phyloP scores from a whole-genome alignment of 164 flowering plant genomes.

The Macadamia tetraphylla region DNA sequence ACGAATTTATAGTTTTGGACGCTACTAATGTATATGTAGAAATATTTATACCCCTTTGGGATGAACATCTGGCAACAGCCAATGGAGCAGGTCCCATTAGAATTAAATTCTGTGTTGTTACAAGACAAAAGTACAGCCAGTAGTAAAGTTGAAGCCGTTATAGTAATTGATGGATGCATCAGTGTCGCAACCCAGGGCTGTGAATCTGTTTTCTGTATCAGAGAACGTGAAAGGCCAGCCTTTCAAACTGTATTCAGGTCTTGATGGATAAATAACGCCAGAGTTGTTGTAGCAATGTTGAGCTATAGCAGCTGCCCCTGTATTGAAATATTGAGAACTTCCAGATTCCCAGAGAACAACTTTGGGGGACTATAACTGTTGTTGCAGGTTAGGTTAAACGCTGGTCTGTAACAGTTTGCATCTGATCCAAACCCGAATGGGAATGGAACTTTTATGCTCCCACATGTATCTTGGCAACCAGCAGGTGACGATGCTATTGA shows the following conservation, averaged over 20 bases:
- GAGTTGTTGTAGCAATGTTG: not conserved
- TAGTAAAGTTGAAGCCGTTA: not conserved
- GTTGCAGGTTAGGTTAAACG: not conserved
- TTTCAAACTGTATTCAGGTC: not conserved
- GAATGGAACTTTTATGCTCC: not conserved
- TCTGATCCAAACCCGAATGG: not conserved
- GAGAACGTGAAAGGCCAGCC: not conserved
- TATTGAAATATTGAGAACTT: not conserved
- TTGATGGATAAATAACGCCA: not conserved
- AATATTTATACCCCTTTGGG: conserved; percentile 2
- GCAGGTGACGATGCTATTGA: not conserved
- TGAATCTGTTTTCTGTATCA: not conserved
- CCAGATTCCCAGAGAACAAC: too few relatives aligned
- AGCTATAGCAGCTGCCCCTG: not conserved
- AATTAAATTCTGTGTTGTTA: not conserved
- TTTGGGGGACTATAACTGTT: not conserved
- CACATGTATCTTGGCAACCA: not conserved
- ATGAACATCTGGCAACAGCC: conserved; percentile 1
- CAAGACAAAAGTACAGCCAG: not conserved
- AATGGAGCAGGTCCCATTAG: not conserved
- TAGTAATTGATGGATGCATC: not conserved
- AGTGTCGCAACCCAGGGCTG: not conserved
- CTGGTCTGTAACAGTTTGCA: too few relatives aligned
- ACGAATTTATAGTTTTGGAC: not conserved
- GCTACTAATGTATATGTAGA: not conserved